phyloP scores from a whole-genome alignment of 2,329 filamentous ascomycete genomes.

The Calonectria pteridis region DNA sequence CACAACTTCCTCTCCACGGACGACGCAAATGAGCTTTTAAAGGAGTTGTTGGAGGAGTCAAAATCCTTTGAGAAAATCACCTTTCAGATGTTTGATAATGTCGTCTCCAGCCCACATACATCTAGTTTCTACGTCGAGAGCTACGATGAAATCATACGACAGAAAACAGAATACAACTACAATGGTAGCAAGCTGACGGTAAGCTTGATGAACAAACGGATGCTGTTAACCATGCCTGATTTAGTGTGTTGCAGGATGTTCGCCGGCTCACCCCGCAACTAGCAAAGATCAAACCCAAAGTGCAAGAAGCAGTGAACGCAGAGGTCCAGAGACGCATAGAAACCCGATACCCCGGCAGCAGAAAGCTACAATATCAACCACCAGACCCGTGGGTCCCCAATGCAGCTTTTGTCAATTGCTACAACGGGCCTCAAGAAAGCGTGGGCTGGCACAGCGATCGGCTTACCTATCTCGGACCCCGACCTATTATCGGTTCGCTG shows the following conservation, averaged over 20 bases:
- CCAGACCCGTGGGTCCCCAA: slow-evolving; percentile 84
- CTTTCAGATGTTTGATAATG: slow-evolving; percentile 90
- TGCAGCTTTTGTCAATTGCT: slow-evolving; percentile 95
- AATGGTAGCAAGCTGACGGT: slow-evolving; percentile 81
- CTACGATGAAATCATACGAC: slow-evolving; percentile 74
- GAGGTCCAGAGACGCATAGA: slow-evolving; percentile 81
- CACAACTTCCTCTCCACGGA: slow-evolving; percentile 86
- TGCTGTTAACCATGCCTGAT: neutral
- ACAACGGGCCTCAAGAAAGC: slow-evolving; percentile 82
- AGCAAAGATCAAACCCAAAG: slow-evolving; percentile 74
- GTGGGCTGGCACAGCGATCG: slow-evolving; percentile 96
- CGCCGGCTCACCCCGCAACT: slow-evolving; percentile 82
- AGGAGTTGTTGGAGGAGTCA: slow-evolving; percentile 81
- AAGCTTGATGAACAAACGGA: slow-evolving; percentile 20
- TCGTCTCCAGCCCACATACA: slow-evolving; percentile 88
- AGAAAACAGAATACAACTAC: slow-evolving; percentile 87
- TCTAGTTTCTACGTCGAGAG: slow-evolving; percentile 86
- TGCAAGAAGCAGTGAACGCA: slow-evolving; percentile 81
- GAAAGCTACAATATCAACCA: slow-evolving; percentile 84
- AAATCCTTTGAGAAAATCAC: slow-evolving; percentile 76
- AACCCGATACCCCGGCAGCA: slow-evolving; percentile 74
- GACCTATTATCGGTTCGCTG: slow-evolving; percentile 88
- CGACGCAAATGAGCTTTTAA: slow-evolving; percentile 79
- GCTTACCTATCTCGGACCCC: slow-evolving; percentile 91
- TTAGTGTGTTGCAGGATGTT: slow-evolving; percentile 68